phyloP scores from a whole-genome alignment of 2,329 filamentous ascomycete species.

The Sclerotinia minor region DNA sequence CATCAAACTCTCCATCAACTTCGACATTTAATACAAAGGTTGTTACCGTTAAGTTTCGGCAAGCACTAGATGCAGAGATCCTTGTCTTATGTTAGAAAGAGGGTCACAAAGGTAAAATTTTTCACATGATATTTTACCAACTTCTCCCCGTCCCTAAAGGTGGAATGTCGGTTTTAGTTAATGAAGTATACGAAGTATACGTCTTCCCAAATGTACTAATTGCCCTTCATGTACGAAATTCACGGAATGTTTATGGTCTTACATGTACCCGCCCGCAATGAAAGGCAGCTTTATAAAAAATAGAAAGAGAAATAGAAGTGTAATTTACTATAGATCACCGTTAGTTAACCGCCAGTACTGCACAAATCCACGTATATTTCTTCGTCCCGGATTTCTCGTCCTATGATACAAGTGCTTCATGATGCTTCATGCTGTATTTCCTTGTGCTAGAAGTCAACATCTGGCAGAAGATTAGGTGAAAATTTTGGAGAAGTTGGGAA shows the following conservation, averaged over 20 bases:
- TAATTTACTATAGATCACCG: neutral
- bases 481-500: neutral
- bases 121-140: neutral
- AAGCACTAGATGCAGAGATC: neutral
- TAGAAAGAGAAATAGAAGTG: neutral
- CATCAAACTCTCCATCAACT: too few species aligned
- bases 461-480: neutral
- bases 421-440: neutral
- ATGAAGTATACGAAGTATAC: too few species aligned
- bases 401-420: neutral
- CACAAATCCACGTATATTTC: neutral
- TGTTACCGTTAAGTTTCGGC: neutral
- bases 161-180: neutral
- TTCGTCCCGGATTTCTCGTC: neutral
- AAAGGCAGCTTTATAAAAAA: neutral
- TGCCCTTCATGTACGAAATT: too few species aligned
- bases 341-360: neutral
- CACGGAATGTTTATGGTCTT: too few species aligned
- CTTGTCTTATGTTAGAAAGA: neutral
- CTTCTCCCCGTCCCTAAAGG: accelerated
- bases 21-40: too few species aligned
- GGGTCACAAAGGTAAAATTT: neutral
- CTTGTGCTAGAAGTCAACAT: neutral
- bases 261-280: neutral
- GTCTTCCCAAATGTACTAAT: too few species aligned